Evolutionary conservation across 129 eudicot species (phyloP).

Genomic region (Flaveria linearis): DNA sequence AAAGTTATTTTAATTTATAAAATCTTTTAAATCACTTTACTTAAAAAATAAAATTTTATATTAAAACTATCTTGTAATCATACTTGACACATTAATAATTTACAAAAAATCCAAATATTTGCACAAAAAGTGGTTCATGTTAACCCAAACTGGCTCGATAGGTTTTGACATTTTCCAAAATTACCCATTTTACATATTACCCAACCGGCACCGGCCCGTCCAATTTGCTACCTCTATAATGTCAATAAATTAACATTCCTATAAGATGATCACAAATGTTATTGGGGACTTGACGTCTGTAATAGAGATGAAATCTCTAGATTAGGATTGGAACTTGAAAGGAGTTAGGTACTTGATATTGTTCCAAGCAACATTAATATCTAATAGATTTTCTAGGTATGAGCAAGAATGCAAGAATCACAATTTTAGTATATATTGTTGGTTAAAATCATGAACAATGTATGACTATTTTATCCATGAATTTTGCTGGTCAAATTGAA

Average conservation of each 20-base stretch:
- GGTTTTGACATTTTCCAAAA: not conserved
- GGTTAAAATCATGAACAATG: not conserved
- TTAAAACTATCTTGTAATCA: not conserved
- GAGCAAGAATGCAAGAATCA: not conserved
- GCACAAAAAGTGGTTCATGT: not conserved
- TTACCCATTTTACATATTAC: not conserved
- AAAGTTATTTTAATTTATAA: not conserved
- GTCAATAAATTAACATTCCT: not conserved
- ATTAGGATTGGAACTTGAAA: not conserved
- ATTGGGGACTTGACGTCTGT: not conserved
- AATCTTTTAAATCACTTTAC: not conserved
- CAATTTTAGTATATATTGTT: not conserved
- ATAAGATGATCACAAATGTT: not conserved
- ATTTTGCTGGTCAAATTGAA: not conserved
- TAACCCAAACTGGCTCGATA: not conserved
- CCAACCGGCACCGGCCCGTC: not conserved
- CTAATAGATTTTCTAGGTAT: not conserved
- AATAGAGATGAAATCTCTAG: not conserved
- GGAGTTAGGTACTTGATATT: not conserved
- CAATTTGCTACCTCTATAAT: not conserved
- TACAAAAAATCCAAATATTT: not conserved
- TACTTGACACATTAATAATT: not conserved
- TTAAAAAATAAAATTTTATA: too few relatives aligned
- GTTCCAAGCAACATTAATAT: not conserved
- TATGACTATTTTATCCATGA: not conserved